Conservation (phyloP, 306 rosid species). For the Psophocarpus tetragonolobus region DNA sequence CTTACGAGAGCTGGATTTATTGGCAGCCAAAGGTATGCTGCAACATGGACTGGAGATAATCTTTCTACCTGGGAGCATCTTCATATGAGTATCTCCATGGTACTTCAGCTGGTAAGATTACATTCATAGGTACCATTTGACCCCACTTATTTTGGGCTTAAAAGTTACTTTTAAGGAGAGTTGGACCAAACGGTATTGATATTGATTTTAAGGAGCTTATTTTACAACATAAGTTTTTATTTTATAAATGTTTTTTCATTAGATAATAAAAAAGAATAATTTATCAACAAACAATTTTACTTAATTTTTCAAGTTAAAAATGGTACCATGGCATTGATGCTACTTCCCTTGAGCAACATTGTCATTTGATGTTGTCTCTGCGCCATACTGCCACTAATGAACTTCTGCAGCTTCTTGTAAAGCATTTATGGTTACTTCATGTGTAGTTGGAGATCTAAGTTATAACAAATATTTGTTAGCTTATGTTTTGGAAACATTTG, state of each 20-base stretch:
- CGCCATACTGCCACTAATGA: not conserved
- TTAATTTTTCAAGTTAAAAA: too few species aligned
- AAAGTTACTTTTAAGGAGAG: too few species aligned
- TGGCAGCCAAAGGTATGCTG: slow-evolving; percentile 97
- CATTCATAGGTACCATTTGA: too few species aligned
- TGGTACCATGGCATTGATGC: slow-evolving; percentile 1
- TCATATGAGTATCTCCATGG: slow-evolving; percentile 97
- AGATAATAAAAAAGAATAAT: too few species aligned
- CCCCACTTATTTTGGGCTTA: too few species aligned
- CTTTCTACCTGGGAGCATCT: slow-evolving; percentile 95
- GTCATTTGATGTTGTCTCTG: slow-evolving; percentile 14
- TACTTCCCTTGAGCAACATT: slow-evolving; percentile 26
- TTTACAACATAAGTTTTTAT: too few species aligned
- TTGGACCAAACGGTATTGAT: too few species aligned
- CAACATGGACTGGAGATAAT: slow-evolving; percentile 97
- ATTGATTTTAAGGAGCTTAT: too few species aligned
- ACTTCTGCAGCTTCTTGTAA: slow-evolving; percentile 13
- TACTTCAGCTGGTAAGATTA: slow-evolving; percentile 84
- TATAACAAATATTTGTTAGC: slow-evolving; percentile 7
- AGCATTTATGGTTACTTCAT: not conserved
- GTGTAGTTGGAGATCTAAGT: slow-evolving; percentile 2
- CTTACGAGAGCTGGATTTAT: slow-evolving; percentile 92
- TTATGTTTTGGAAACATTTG: slow-evolving; percentile 2
- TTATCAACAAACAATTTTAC: too few species aligned
- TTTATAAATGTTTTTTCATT: too few species aligned